Conservation (phyloP, 2,329 filamentous ascomycete genomes). For the Didymella glomerata region DNA sequence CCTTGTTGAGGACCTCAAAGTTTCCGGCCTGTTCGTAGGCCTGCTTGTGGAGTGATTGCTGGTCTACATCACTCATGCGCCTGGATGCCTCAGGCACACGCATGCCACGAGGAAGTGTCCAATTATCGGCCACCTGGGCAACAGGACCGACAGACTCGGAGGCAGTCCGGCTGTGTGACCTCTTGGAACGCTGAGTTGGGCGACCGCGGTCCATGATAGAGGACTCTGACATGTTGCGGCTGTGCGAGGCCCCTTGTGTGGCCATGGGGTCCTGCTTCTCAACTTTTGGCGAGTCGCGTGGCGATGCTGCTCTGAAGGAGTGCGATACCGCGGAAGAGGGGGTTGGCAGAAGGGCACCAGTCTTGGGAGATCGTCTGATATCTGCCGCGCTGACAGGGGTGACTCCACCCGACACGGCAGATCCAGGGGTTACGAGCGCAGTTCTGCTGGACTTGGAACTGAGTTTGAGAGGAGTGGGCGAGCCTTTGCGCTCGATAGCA, state of each 20-base stretch:
- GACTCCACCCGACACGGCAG: slow-evolving; percentile 34
- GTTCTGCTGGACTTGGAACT: slow-evolving; percentile 43
- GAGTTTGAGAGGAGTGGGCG: slow-evolving; percentile 45
- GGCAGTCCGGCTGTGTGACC: slow-evolving; percentile 42
- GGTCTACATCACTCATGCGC: slow-evolving; percentile 47
- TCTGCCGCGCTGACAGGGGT: slow-evolving; percentile 43
- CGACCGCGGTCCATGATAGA: slow-evolving; percentile 52
- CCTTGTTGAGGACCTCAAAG: slow-evolving; percentile 52
- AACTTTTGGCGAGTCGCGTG: slow-evolving; percentile 44
- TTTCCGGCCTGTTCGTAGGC: slow-evolving; percentile 51
- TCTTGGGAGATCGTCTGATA: slow-evolving; percentile 45
- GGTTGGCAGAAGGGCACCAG: slow-evolving; percentile 36
- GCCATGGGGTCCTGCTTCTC: slow-evolving; percentile 42
- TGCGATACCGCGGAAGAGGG: slow-evolving; percentile 46
- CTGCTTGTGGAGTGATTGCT: slow-evolving; percentile 50
- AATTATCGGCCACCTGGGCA: slow-evolving; percentile 38
- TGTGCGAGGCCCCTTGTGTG: slow-evolving; percentile 31
- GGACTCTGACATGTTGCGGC: slow-evolving; percentile 49
- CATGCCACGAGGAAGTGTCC: slow-evolving; percentile 51
- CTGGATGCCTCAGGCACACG: slow-evolving; percentile 46
- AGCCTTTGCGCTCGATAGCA: slow-evolving; percentile 44
- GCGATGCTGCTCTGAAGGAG: slow-evolving; percentile 44
- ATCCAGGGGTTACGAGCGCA: slow-evolving; percentile 44
- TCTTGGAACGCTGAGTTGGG: slow-evolving; percentile 46
- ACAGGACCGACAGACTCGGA: slow-evolving; percentile 45